Conservation (phyloP, 148 eudicot genomes). For the Amaranthus palmeri region DNA sequence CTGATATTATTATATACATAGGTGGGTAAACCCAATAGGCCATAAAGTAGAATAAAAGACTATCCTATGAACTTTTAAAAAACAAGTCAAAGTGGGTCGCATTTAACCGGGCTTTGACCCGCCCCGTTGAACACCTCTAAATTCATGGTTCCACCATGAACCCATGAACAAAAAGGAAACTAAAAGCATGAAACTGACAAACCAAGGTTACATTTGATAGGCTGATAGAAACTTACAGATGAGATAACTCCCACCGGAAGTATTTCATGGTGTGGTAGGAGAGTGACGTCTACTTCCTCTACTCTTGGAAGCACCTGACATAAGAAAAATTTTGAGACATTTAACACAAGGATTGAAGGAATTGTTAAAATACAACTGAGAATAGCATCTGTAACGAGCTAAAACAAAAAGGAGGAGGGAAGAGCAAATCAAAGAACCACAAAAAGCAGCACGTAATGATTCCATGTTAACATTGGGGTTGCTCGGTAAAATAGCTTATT, state of each 20-base stretch:
- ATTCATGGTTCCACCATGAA: background rate
- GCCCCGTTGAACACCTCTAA: too few species aligned
- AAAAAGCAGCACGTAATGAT: too few species aligned
- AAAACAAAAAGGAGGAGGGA: background rate
- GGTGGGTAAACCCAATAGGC: too few species aligned
- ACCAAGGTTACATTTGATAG: background rate
- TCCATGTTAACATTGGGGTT: too few species aligned
- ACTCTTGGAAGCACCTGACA: constrained; percentile 83
- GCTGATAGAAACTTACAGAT: constrained; percentile 48
- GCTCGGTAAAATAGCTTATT: too few species aligned
- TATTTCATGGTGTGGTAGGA: constrained; percentile 67
- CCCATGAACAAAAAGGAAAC: background rate
- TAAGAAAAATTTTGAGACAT: background rate
- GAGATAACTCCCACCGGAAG: constrained; percentile 64
- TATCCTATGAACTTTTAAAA: too few species aligned
- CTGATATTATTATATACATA: too few species aligned
- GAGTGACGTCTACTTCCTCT: constrained; percentile 54
- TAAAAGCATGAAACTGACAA: constrained; percentile 2
- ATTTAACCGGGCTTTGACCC: too few species aligned
- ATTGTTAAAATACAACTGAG: background rate
- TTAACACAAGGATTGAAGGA: background rate
- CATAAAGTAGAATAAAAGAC: too few species aligned
- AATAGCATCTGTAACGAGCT: background rate
- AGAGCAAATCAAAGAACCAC: background rate
- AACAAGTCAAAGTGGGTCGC: too few species aligned